Conservation (phyloP, 331 rosid genomes). For the Quercus lobata region DNA sequence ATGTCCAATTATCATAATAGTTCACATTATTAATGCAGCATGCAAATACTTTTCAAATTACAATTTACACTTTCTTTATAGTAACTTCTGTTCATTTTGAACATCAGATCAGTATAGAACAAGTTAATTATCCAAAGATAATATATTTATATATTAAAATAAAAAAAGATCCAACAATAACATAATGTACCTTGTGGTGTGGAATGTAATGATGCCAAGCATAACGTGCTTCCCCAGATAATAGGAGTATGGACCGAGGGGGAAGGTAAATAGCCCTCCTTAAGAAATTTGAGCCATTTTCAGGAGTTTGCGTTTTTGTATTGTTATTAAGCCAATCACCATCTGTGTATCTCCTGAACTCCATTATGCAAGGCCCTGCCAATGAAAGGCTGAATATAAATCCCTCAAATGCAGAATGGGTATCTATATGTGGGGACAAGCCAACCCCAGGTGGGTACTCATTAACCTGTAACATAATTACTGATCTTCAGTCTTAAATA, state of each 20-base stretch:
- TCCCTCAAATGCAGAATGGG: conserved; percentile 97
- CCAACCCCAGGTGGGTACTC: conserved; percentile 97
- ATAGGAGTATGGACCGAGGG: conserved; percentile 73
- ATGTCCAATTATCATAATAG: not conserved
- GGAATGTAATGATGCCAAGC: conserved; percentile 98
- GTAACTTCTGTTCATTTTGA: not conserved
- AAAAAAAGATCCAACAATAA: not conserved
- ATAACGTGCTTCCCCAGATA: conserved; percentile 92
- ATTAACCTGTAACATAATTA: conserved; percentile 58
- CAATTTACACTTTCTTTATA: not conserved
- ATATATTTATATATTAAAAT: too few species aligned
- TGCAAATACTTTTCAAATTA: not conserved
- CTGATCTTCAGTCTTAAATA: conserved; percentile 21
- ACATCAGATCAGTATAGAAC: not conserved
- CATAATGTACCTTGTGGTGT: conserved; percentile 72
- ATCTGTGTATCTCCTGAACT: conserved; percentile 67
- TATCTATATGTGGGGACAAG: conserved; percentile 92
- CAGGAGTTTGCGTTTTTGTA: conserved; percentile 30
- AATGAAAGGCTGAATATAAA: conserved; percentile 92
- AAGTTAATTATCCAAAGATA: not conserved
- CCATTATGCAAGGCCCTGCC: conserved; percentile 98
- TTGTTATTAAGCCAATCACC: conserved; percentile 40
- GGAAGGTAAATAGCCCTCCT: conserved; percentile 80
- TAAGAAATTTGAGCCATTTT: conserved; percentile 43
- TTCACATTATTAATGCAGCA: not conserved